These are phyloP conservation scores for Cordyceps sp. DNA, from an alignment of 2,329 filamentous ascomycete species.

Conservation along the genomic window DNA sequence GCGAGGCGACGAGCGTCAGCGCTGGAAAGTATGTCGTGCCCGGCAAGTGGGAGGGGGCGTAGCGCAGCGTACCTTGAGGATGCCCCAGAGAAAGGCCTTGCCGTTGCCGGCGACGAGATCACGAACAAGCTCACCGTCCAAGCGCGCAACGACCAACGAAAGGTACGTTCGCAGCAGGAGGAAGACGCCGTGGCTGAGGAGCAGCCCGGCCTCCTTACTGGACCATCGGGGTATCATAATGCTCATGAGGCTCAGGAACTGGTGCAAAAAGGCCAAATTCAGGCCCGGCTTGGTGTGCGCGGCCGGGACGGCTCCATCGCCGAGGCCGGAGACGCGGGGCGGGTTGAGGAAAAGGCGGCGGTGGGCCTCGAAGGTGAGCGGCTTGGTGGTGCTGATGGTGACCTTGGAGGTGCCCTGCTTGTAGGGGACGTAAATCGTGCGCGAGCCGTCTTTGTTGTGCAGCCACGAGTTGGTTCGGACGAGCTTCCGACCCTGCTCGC, in stretches of 20 bases:
- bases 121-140: constrained; percentile 91
- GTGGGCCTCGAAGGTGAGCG: constrained; percentile 91
- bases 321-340: constrained; percentile 63
- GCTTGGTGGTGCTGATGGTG: constrained; percentile 76
- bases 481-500: constrained; percentile 66
- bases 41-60: background rate
- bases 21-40: background rate
- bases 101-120: constrained; percentile 94
- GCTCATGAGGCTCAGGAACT: constrained; percentile 88
- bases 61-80: constrained; percentile 47
- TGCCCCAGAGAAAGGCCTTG: constrained; percentile 71
- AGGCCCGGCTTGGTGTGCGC: constrained; percentile 84
- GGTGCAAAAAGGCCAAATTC: constrained; percentile 90
- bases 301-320: constrained; percentile 62
- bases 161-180: constrained; percentile 86
- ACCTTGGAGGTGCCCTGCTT: constrained; percentile 80
- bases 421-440: constrained; percentile 91
- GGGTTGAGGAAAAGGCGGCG: constrained; percentile 84
- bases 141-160: constrained; percentile 75
- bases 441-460: constrained; percentile 82
- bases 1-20: background rate
- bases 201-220: constrained; percentile 83
- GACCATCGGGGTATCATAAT: constrained; percentile 96
- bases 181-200: constrained; percentile 80
- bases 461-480: constrained; percentile 85